Percentiles rank a stretch among this genome's conserved stretches.
Evolutionary conservation across 108 stramenopile genomes (phyloP).

Genomic region (Aureococcus anophagefferens): DNA sequence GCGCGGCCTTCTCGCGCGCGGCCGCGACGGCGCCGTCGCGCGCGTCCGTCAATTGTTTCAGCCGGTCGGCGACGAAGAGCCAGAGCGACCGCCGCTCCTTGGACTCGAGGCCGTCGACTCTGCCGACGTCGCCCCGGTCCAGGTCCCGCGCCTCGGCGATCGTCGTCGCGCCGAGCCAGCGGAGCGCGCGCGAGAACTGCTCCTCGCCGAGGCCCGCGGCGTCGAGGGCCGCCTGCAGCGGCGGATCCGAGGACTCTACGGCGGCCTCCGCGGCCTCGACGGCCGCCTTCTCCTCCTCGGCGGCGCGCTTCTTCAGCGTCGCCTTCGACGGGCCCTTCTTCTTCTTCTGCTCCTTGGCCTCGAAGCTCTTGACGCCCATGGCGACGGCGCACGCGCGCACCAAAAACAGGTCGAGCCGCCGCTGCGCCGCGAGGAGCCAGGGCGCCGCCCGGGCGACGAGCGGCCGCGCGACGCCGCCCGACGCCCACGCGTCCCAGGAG

Average conservation of each 20-base stretch:
- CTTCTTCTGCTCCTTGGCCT: too few species aligned
- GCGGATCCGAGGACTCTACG: not conserved
- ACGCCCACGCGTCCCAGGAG: not conserved
- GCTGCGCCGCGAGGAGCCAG: not conserved
- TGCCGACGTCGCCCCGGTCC: not conserved
- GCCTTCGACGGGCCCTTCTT: not conserved
- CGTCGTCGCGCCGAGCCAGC: not conserved
- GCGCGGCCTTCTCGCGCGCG: too few species aligned
- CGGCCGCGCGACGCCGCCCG: not conserved
- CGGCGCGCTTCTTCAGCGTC: not conserved
- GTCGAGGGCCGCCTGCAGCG: not conserved
- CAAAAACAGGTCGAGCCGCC: not conserved
- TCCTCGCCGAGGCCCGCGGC: not conserved
- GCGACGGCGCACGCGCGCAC: not conserved
- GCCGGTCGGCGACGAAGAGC: not conserved
- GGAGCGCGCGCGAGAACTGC: not conserved
- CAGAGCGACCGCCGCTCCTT: not conserved
- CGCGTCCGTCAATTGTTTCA: too few species aligned
- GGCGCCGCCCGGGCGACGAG: not conserved
- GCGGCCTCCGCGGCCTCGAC: not conserved
- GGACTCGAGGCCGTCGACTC: not conserved
- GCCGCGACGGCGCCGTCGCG: not conserved
- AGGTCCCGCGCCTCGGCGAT: not conserved
- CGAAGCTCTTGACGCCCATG: too few species aligned
- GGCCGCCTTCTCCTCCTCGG: not conserved